Evolutionary conservation across 495 filamentous ascomycete genomes (phyloP).

Genomic region (Tuber umbilicatum): DNA sequence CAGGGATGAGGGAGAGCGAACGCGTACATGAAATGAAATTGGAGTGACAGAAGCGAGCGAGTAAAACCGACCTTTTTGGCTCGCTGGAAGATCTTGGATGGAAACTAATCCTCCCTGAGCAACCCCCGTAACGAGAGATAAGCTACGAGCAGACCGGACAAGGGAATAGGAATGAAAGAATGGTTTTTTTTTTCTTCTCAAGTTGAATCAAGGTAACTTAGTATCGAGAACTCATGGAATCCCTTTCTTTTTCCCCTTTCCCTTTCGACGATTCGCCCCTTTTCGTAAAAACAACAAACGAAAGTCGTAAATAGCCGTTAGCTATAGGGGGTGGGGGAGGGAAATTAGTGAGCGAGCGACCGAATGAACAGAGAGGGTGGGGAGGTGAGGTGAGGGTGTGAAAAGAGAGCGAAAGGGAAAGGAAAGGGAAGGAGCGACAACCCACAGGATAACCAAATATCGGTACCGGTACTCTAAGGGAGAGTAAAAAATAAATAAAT

Average conservation of each 20-base stretch:
- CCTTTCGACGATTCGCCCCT: background rate
- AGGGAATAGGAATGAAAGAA: constrained; percentile 13
- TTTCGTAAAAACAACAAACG: background rate
- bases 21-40: background rate
- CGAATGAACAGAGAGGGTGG: constrained; percentile 14
- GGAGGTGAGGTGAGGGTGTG: constrained; percentile 6
- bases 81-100: background rate
- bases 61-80: constrained; percentile 1
- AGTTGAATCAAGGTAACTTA: constrained; percentile 14
- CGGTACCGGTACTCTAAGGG: background rate
- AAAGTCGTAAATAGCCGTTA: constrained; percentile 4
- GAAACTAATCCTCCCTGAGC: background rate
- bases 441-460: background rate
- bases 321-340: constrained; percentile 6
- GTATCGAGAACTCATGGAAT: background rate
- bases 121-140: background rate
- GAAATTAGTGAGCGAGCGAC: constrained; percentile 15
- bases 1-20: background rate
- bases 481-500: no score
- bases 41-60: constrained; percentile 3
- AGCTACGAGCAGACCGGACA: background rate
- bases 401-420: background rate
- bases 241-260: background rate
- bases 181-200: no score
- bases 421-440: background rate